Conservation (phyloP, 2,329 filamentous ascomycete species). For the Ascochyta pisi region DNA sequence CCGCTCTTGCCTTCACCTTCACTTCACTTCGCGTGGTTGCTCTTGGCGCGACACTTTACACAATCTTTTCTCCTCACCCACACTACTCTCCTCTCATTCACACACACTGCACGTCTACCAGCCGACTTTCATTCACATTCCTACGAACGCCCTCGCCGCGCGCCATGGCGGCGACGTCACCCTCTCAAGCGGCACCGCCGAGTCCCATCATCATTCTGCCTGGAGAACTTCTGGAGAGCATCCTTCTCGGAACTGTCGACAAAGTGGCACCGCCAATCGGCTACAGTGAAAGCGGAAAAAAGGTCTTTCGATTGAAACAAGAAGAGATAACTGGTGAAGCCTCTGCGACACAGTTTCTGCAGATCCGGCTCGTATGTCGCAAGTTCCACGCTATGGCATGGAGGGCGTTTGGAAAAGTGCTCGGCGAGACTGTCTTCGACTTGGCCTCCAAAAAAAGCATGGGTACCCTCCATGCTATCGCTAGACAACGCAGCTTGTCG, state of each 20-base stretch:
- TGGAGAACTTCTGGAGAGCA: neutral
- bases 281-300: neutral
- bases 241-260: neutral
- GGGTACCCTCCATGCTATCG: neutral
- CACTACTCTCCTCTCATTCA: too few relatives aligned
- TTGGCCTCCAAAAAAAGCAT: neutral
- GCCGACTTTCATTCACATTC: too few relatives aligned
- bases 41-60: neutral
- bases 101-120: too few relatives aligned
- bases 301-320: neutral
- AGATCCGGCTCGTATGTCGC: neutral
- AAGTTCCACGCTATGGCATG: neutral
- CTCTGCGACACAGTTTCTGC: neutral
- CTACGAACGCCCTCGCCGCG: too few relatives aligned
- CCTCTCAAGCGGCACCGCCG: too few relatives aligned
- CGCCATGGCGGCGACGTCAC: neutral
- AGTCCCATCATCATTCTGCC: neutral
- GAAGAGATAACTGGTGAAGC: neutral
- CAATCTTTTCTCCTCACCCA: too few relatives aligned
- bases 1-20: neutral
- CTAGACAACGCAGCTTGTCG: neutral
- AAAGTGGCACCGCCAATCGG: neutral
- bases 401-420: neutral
- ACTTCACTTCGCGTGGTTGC: neutral
- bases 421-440: neutral